Evolutionary conservation across 202 grass and related monocot genomes (phyloP).

Genomic region (Brachypodium distachyon): DNA sequence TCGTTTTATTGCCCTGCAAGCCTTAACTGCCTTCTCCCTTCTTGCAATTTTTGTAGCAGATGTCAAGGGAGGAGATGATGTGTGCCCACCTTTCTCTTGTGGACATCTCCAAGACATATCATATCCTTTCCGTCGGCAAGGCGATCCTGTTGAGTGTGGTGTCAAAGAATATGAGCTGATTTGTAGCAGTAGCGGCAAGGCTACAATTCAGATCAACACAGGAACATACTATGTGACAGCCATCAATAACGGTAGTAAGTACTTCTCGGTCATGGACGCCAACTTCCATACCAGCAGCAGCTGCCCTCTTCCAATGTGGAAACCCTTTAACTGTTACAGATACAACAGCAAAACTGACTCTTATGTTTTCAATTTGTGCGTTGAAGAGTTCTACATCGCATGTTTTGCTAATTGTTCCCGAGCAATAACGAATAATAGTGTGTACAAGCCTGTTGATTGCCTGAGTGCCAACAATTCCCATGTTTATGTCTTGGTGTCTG

Average conservation of each 20-base stretch:
- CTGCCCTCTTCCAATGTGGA: background rate
- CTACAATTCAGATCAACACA: background rate
- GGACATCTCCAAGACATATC: background rate
- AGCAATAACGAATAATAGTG: background rate
- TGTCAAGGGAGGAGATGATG: background rate
- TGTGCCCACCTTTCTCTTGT: background rate
- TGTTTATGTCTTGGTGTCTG: background rate
- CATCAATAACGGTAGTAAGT: background rate
- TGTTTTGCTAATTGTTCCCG: background rate
- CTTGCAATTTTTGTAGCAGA: background rate
- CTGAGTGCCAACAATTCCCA: background rate
- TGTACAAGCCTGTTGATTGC: background rate
- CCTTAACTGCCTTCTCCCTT: background rate
- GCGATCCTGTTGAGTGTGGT: background rate
- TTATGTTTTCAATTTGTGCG: background rate
- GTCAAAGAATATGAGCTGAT: background rate
- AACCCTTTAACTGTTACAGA: background rate
- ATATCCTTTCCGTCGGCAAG: background rate
- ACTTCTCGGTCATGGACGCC: background rate
- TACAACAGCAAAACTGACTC: background rate
- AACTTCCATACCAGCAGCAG: background rate
- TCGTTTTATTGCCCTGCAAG: background rate
- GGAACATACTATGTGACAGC: background rate
- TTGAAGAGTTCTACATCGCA: rapidly evolving
- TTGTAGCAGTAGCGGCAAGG: background rate